Conservation (phyloP, 257 asterid genomes). For the Salvia splendens region DNA sequence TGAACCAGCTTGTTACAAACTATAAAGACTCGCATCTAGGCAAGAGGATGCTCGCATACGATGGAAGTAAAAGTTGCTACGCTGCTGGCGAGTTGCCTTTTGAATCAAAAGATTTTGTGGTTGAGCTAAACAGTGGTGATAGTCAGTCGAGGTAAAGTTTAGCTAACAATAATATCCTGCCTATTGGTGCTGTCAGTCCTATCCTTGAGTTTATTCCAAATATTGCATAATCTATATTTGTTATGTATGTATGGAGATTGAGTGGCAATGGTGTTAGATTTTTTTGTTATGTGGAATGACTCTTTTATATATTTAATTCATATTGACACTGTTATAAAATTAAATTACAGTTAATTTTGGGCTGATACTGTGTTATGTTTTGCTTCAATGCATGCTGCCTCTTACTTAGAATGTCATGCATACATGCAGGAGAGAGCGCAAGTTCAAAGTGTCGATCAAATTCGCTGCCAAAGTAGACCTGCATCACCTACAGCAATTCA, state of each 20-base stretch:
- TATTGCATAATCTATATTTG: neutral
- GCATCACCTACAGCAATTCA: constrained; percentile 53
- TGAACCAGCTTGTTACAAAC: constrained; percentile 35
- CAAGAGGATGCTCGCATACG: constrained; percentile 52
- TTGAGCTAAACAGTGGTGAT: constrained; percentile 43
- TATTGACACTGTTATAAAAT: too few relatives aligned
- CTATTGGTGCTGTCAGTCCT: too few relatives aligned
- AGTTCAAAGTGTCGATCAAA: constrained; percentile 59
- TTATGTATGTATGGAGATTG: too few relatives aligned
- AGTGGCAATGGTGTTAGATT: too few relatives aligned
- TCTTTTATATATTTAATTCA: too few relatives aligned
- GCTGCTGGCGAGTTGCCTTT: constrained; percentile 75
- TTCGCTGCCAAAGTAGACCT: constrained; percentile 66
- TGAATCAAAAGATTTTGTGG: constrained; percentile 55
- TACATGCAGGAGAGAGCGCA: constrained; percentile 57
- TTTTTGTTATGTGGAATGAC: neutral
- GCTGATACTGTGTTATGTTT: neutral
- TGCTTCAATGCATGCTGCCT: neutral
- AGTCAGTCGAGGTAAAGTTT: constrained; percentile 40
- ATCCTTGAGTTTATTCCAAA: neutral
- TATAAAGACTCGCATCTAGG: constrained; percentile 50
- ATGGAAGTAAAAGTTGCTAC: constrained; percentile 72
- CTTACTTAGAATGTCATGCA: neutral
- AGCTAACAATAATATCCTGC: neutral
- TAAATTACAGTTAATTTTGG: neutral